phyloP scores from a whole-genome alignment of 2,329 filamentous ascomycete genomes.

The Sclerotinia nivalis region DNA sequence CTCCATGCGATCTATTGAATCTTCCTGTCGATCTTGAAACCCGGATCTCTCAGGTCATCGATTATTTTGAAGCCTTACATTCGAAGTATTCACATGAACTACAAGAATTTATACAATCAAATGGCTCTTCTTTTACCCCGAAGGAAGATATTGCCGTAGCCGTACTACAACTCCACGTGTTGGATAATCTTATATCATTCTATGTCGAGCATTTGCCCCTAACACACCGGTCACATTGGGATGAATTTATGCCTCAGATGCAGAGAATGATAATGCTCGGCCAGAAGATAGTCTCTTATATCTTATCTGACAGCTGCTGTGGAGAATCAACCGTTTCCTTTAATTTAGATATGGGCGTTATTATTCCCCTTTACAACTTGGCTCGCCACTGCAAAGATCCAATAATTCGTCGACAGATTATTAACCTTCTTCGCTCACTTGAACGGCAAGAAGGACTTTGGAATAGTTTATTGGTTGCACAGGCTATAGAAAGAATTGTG shows the following conservation, averaged over 20 bases:
- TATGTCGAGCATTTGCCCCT: conserved; percentile 20
- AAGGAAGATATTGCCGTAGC: not conserved
- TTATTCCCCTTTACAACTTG: conserved; percentile 63
- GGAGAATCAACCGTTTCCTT: conserved; percentile 44
- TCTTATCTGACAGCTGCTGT: not conserved
- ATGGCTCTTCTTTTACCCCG: not conserved
- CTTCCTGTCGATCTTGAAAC: not conserved
- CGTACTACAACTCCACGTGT: conserved; percentile 25
- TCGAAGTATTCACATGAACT: not conserved
- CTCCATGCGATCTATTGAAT: not conserved
- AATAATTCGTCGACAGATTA: conserved; percentile 57
- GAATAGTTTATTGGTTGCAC: conserved; percentile 46
- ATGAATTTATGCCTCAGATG: conserved; percentile 1
- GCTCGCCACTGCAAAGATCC: conserved; percentile 63
- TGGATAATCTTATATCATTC: conserved; percentile 20
- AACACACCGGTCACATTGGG: not conserved
- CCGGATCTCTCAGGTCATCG: not conserved
- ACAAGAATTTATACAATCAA: not conserved
- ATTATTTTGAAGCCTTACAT: not conserved
- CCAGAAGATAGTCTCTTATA: not conserved
- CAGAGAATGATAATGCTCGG: conserved; percentile 7
- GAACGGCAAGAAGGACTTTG: conserved; percentile 66
- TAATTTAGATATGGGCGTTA: conserved; percentile 61
- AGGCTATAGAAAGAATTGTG: conserved; percentile 29
- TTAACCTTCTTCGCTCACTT: conserved; percentile 58